These are phyloP conservation scores for Cydonia oblonga DNA, from an alignment of 331 rosid genomes.

Conservation along the genomic window DNA sequence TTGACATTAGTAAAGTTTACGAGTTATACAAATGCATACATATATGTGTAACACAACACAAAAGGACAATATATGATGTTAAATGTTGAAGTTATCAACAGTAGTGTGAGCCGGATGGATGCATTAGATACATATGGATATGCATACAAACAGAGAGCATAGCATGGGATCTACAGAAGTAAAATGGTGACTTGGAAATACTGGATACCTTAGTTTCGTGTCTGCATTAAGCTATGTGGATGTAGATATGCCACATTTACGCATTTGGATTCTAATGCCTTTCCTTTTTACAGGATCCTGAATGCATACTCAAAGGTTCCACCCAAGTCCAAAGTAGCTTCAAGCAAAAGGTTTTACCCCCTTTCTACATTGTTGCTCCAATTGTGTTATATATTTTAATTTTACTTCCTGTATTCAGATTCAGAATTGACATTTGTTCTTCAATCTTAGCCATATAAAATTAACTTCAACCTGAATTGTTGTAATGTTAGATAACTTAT, in stretches of 20 bases:
- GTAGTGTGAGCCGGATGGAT: background rate
- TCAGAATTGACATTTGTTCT: background rate
- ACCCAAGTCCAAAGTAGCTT: constrained; percentile 44
- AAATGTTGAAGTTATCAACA: background rate
- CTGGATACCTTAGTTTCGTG: background rate
- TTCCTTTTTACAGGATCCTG: constrained; percentile 54
- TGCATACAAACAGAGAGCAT: background rate
- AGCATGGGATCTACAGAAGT: background rate
- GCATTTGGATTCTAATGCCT: background rate
- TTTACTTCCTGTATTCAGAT: background rate
- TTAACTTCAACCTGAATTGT: background rate
- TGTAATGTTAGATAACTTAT: background rate
- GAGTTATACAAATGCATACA: background rate
- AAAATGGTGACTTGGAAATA: background rate
- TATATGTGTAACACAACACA: background rate
- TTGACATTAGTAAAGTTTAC: background rate
- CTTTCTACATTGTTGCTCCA: background rate
- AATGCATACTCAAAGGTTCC: constrained; percentile 66
- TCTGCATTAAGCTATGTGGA: background rate
- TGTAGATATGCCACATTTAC: background rate
- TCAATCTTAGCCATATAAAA: background rate
- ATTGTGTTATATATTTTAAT: background rate
- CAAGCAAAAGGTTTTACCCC: constrained; percentile 42
- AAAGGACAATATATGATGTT: background rate
- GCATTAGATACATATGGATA: background rate